Evolutionary conservation across 2,329 filamentous ascomycete genomes (phyloP).

Genomic region (Dactylellina leptospora): DNA sequence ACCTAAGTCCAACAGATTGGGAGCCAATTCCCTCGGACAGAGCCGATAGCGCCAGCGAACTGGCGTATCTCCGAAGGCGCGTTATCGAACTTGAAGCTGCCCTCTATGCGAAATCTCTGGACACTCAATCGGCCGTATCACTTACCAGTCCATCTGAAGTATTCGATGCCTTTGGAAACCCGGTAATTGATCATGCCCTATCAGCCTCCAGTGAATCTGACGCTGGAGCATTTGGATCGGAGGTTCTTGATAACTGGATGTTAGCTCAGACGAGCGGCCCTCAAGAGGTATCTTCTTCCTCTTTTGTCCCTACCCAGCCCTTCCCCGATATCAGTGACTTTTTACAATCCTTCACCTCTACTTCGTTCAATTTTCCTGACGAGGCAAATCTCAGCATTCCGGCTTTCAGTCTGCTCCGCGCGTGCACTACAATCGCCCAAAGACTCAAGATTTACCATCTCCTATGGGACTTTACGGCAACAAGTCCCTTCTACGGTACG

Average conservation of each 20-base stretch:
- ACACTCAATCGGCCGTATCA: slow-evolving; percentile 36
- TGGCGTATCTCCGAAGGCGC: slow-evolving; percentile 42
- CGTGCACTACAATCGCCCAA: slow-evolving; percentile 45
- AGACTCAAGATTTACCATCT: slow-evolving; percentile 48
- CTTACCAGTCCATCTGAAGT: slow-evolving; percentile 30
- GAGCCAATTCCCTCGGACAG: slow-evolving; percentile 35
- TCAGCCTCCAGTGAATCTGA: slow-evolving; percentile 50
- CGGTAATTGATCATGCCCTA: slow-evolving; percentile 35
- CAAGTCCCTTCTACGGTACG: slow-evolving; percentile 50
- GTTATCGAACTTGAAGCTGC: slow-evolving; percentile 42
- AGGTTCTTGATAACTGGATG: slow-evolving; percentile 51
- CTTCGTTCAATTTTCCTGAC: slow-evolving; percentile 50
- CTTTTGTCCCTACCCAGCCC: slow-evolving; percentile 16
- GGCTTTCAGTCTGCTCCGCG: slow-evolving; percentile 48
- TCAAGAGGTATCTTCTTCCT: slow-evolving; percentile 44
- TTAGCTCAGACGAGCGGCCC: slow-evolving; percentile 41
- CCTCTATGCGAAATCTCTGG: slow-evolving; percentile 42
- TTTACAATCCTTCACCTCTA: slow-evolving; percentile 34
- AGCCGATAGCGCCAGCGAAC: slow-evolving; percentile 41
- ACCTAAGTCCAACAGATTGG: slow-evolving; percentile 35
- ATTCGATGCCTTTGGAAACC: slow-evolving; percentile 46
- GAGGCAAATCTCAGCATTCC: slow-evolving; percentile 47
- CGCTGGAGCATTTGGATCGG: slow-evolving; percentile 42
- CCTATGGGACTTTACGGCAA: slow-evolving; percentile 51
- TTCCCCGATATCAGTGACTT: slow-evolving; percentile 41